A percentile compares a stretch with the other conserved stretches of the same genome.
Conservation (phyloP, 2,329 filamentous ascomycete species). For the Pseudofabraea citricarpa region DNA sequence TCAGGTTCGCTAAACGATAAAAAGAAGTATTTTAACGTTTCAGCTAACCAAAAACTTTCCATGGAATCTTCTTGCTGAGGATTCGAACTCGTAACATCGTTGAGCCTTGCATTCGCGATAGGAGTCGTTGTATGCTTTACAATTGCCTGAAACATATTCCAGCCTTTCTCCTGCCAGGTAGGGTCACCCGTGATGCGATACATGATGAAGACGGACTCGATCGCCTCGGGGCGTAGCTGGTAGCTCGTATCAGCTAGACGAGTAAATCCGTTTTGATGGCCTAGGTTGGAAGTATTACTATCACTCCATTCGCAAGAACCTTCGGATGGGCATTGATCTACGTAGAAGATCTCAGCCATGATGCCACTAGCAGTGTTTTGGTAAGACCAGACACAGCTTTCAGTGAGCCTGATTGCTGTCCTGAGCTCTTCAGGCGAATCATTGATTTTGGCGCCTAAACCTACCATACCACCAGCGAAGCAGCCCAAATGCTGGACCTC, state of each 20-base stretch:
- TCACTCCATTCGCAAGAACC: background rate
- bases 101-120: constrained; percentile 34
- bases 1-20: constrained; percentile 42
- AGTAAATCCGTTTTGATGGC: constrained; percentile 36
- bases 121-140: constrained; percentile 34
- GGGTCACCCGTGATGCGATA: constrained; percentile 16
- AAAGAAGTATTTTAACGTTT: constrained; percentile 60
- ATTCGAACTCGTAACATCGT: constrained; percentile 28
- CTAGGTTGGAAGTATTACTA: too few relatives aligned
- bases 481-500: constrained; percentile 41
- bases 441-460: constrained; percentile 40
- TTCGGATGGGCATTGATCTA: constrained; percentile 35
- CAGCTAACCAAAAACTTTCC: constrained; percentile 57
- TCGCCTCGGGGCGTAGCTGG: constrained; percentile 55
- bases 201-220: constrained; percentile 64
- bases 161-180: constrained; percentile 34
- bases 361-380: constrained; percentile 47
- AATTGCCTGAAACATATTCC: constrained; percentile 41
- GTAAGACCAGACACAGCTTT: constrained; percentile 57
- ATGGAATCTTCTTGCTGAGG: constrained; percentile 41
- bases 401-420: constrained; percentile 42
- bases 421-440: constrained; percentile 39
- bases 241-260: constrained; percentile 29
- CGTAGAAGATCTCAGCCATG: constrained; percentile 50
- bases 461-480: constrained; percentile 45